Evolutionary conservation across 305 asterid genomes (phyloP), one percentile per base, ranked within the genome.

Genomic region (Striga hermonthica): DNA sequence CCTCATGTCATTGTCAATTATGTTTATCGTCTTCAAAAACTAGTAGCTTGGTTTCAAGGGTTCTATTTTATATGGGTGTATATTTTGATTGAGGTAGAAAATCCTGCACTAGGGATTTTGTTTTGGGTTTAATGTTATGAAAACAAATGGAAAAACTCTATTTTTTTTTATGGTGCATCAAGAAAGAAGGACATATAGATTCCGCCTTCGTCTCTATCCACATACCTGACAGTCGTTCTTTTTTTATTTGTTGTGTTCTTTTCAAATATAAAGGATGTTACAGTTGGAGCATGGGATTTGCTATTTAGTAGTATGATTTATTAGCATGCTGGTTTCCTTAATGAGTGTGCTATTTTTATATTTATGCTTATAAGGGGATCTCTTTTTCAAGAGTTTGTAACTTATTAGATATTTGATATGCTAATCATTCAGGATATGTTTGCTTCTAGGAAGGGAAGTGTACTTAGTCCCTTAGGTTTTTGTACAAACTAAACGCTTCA

Each of bases 81-180:
- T 13, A 34, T 49, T n/a, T 34, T 22, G 67, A 16, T 37, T 40
- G 41, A 48, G 35, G 40, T 49, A 36, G 15, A 22, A 59, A 9
- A 57, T 57, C 7, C 14, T 57, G 67, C 64, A 31, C 44, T 64
- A 11, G 58, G 56, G 67, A 12, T 6, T 63, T 41, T 3, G 56
- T 62, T 67, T 68, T 31, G 8, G 67, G 36, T 62, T 57, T 74
- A 1, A 9, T 34, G 40, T 71, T 50, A 36, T 66, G 65, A 50
- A 60, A 10, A 16, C 13, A 43, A 7, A 7, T 63, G 64, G 69
- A 53, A 50, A 12, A 15, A 4, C n/a, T 40, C 67, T 5, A 12
- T 57, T 12, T 68, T 13, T 59, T 57, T 65, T 72, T 58, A 44
- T 59, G 50, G 57, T 48, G 5, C 40, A 56, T 55, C 14, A 9